A percentile compares a stretch with the other conserved stretches of the same genome.
Conservation (phyloP, 2,329 filamentous ascomycete species). For the Sarocladium oryzae region DNA sequence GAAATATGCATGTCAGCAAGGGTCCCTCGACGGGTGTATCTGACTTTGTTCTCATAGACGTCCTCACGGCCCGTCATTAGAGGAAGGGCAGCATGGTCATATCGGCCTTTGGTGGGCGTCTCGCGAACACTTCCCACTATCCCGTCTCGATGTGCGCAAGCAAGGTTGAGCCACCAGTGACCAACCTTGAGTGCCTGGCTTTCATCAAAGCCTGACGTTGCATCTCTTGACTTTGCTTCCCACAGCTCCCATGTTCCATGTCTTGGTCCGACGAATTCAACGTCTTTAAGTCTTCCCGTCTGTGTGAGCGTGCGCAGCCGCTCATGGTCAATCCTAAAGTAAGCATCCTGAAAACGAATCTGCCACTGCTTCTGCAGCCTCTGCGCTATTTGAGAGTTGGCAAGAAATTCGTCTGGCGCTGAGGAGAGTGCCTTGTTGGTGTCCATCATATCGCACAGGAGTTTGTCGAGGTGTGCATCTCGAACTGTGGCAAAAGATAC, state of each 20-base stretch:
- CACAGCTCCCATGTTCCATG: slow-evolving; percentile 27
- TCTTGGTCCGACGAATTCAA: slow-evolving; percentile 30
- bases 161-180: slow-evolving; percentile 54
- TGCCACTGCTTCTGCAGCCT: slow-evolving; percentile 37
- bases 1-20: slow-evolving; percentile 40
- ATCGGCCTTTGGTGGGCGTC: slow-evolving; percentile 38
- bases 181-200: neutral
- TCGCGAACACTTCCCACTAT: slow-evolving; percentile 40
- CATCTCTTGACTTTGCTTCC: slow-evolving; percentile 26
- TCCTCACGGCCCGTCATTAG: slow-evolving; percentile 46
- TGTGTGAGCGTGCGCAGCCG: slow-evolving; percentile 29
- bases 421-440: slow-evolving; percentile 21
- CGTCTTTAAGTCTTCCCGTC: slow-evolving; percentile 29
- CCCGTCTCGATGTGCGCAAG: slow-evolving; percentile 49
- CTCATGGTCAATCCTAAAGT: slow-evolving; percentile 38
- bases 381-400: slow-evolving; percentile 30
- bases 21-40: slow-evolving; percentile 39
- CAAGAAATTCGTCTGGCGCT: slow-evolving; percentile 23
- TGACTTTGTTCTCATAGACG: slow-evolving; percentile 25
- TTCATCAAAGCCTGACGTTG: slow-evolving; percentile 29
- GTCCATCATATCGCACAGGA: slow-evolving; percentile 35
- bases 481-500: slow-evolving; percentile 34
- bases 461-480: slow-evolving; percentile 34
- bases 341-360: slow-evolving; percentile 35
- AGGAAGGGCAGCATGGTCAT: slow-evolving; percentile 41